phyloP scores from a whole-genome alignment of 2,329 filamentous ascomycete genomes.

The Botryosphaeria dothidea region DNA sequence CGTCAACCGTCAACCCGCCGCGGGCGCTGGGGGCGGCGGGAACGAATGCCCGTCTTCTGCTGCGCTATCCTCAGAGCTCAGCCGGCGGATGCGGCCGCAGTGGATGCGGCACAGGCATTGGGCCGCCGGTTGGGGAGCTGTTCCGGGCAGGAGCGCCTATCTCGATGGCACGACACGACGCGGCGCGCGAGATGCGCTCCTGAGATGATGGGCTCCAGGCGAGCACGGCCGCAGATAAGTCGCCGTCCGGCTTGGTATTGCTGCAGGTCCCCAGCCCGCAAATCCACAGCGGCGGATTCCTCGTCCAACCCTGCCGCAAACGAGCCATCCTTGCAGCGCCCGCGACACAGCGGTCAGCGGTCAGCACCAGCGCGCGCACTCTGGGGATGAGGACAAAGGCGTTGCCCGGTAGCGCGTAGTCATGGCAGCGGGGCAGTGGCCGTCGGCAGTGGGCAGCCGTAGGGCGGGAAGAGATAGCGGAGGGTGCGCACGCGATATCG shows the following conservation, averaged over 20 bases:
- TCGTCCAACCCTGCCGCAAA: background rate
- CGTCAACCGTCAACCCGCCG: background rate
- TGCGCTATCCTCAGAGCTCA: background rate
- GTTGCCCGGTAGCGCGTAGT: background rate
- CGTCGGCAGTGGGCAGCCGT: constrained; percentile 14
- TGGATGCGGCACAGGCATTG: background rate
- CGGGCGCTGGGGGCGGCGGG: background rate
- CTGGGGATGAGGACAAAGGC: too few species aligned
- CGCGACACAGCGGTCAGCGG: constrained; percentile 3
- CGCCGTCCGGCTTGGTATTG: constrained; percentile 3
- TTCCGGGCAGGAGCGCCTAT: constrained; percentile 9
- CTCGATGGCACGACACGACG: background rate
- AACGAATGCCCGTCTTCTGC: constrained; percentile 3
- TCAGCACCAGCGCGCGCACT: background rate
- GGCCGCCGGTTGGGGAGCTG: background rate
- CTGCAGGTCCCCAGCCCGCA: constrained; percentile 15
- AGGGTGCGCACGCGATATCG: constrained; percentile 11
- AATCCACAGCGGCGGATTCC: constrained; percentile 6
- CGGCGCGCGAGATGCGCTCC: background rate
- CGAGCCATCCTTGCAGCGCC: constrained; percentile 12
- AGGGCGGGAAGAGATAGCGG: constrained; percentile 11
- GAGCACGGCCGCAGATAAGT: constrained; percentile 15
- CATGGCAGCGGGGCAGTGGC: constrained; percentile 5
- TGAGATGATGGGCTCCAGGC: background rate
- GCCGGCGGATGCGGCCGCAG: background rate